These are phyloP conservation scores for Talaromyces sp. DNA, from an alignment of 2,329 filamentous ascomycete genomes.

Conservation along the genomic window DNA sequence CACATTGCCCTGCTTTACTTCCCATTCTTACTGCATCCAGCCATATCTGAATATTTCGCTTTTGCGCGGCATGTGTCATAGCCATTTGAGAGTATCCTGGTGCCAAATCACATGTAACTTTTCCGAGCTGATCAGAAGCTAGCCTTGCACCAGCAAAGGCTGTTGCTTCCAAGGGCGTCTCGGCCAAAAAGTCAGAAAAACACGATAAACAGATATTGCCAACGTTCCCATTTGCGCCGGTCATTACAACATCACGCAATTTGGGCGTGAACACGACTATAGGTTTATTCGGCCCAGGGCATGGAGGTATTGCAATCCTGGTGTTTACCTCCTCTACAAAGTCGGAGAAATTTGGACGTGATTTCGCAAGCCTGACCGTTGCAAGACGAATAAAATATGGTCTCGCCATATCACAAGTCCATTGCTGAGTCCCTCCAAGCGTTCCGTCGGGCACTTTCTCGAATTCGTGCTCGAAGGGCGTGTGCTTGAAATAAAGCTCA, in stretches of 20 bases:
- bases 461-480: not conserved
- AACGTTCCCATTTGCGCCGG: not conserved
- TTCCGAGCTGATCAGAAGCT: not conserved
- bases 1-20: not conserved
- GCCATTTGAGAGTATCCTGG: not conserved
- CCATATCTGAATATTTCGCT: not conserved
- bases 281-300: not conserved
- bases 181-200: not conserved
- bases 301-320: not conserved
- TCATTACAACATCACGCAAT: not conserved
- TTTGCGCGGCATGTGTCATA: not conserved
- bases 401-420: not conserved
- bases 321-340: not conserved
- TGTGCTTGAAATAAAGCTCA: not conserved
- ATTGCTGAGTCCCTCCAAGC: not conserved
- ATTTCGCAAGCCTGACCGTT: not conserved
- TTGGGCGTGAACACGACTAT: not conserved
- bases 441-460: not conserved
- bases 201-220: not conserved
- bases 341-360: not conserved
- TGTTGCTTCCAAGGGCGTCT: not conserved
- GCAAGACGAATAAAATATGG: not conserved
- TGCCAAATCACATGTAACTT: constrained; percentile 1
- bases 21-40: not conserved
- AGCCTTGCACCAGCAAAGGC: not conserved